Conservation (phyloP, 2,329 filamentous ascomycete genomes). For the Lecanicillium sp. region DNA sequence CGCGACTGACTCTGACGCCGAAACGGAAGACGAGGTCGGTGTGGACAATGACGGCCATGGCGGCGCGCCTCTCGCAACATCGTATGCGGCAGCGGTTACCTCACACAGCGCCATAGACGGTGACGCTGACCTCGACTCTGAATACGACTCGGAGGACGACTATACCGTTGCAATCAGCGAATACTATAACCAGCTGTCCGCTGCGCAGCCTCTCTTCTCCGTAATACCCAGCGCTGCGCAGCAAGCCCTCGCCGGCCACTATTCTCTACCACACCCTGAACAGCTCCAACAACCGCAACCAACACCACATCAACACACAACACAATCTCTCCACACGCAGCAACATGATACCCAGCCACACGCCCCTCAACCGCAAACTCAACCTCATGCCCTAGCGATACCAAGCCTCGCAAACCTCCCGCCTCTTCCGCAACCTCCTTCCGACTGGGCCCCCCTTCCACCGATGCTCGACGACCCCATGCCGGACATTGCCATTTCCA, state of each 20-base stretch:
- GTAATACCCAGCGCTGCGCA: no score
- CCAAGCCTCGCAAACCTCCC: slow-evolving; percentile 10
- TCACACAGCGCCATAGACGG: no score
- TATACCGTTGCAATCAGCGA: background rate
- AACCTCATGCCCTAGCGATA: slow-evolving; percentile 2
- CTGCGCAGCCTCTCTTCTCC: no score
- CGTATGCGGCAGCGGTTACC: background rate
- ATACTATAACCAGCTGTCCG: background rate
- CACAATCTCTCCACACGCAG: background rate
- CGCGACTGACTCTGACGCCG: slow-evolving; percentile 1
- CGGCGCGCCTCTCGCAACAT: slow-evolving; percentile 3
- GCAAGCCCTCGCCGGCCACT: no score
- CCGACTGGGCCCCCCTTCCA: slow-evolving; percentile 22
- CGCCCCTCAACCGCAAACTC: slow-evolving; percentile 1
- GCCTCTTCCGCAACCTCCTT: slow-evolving; percentile 8
- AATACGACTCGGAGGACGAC: slow-evolving; percentile 5
- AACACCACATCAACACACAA: background rate
- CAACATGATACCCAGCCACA: background rate
- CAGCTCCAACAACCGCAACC: no score
- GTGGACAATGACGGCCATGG: slow-evolving; percentile 16
- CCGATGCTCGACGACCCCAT: slow-evolving; percentile 2
- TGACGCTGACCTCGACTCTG: background rate
- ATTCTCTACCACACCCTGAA: no score
- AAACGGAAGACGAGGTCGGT: slow-evolving; percentile 20
- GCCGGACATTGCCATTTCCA: slow-evolving; percentile 15